Conservation (phyloP, 352 stramenopile genomes). For the Phytophthora hybrid region DNA sequence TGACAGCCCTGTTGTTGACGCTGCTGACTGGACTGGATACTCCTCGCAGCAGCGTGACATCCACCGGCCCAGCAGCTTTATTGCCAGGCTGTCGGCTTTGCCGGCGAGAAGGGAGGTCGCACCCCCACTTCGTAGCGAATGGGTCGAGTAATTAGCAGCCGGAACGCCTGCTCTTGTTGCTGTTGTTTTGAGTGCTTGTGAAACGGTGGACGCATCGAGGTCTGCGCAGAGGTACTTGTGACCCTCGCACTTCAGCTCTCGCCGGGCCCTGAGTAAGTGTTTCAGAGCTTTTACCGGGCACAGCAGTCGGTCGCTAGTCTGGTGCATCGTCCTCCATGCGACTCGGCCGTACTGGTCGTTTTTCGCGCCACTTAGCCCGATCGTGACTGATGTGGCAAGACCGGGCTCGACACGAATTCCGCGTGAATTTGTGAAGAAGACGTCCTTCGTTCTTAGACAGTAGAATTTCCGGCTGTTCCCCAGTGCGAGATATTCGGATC, state of each 20-base stretch:
- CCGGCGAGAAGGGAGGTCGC: slow-evolving; percentile 1
- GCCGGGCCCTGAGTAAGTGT: not conserved
- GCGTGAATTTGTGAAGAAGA: slow-evolving; percentile 17
- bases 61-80: slow-evolving; percentile 19
- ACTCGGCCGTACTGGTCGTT: slow-evolving; percentile 37
- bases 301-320: slow-evolving; percentile 8
- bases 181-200: not conserved
- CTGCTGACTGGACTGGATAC: slow-evolving; percentile 3
- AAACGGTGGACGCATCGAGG: not conserved
- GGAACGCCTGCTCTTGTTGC: not conserved
- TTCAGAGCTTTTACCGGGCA: slow-evolving; percentile 20
- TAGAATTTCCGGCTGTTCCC: not conserved
- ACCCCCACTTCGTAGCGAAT: slow-evolving; percentile 5
- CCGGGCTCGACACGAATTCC: not conserved
- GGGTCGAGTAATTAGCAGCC: not conserved
- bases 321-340: slow-evolving; percentile 33
- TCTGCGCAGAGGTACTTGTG: not conserved
- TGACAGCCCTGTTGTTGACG: slow-evolving; percentile 6
- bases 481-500: slow-evolving; percentile 27
- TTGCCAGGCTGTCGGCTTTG: slow-evolving; percentile 2
- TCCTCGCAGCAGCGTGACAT: slow-evolving; percentile 6
- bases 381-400: slow-evolving; percentile 21
- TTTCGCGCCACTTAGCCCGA: slow-evolving; percentile 26
- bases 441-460: slow-evolving; percentile 20
- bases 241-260: not conserved